Evolutionary conservation across 352 stramenopile species (phyloP), one percentile per base, ranked within the genome.

Genomic region (Pseudoperonospora humuli): DNA sequence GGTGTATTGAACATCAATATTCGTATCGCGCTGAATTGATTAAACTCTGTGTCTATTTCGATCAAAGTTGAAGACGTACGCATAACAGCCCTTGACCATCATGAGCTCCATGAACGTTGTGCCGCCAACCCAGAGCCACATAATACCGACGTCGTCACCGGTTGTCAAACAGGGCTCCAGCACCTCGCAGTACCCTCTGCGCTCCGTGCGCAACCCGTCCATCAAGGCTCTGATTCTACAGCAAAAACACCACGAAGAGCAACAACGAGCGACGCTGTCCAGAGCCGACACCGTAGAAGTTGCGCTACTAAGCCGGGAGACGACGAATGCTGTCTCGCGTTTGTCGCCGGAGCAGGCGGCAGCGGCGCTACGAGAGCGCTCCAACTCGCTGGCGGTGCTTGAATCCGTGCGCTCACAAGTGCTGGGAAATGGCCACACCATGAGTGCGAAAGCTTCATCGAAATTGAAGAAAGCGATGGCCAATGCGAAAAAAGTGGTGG

Each of bases 391-490:
- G 63, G 61, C 66, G 2, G 57, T 75, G 13, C 42, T 60, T 19
- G 37, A 67, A 24, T 70, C 59, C 21, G 61, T 70, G 29, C 52
- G 57, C 21, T 43, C 42, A 5, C 36, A 59, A 6, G 19, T 61
- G 13, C 40, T 51, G 11, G 51, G 37, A 13, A 62, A 35, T 21
- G 51, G 57, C 15, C 72, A 86, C 56, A 45, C 46, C 0, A 89
- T 89, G 65, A 75, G 70, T 42, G 47, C 60, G 35, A 70, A 74
- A 27, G 62, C 74, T n/a, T 68, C 51, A 5, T 47, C 55, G 6
- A 85, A 89, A 38, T 57, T 89, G 39, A 64, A 64, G 24, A 67
- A 78, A 20, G 70, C 86, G 53, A 84, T 89, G 50, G 51, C 57
- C 31, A 66, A 81, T 23, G 77, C 72, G 1, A 55, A 73, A 17